A percentile compares a stretch with the other conserved stretches of the same genome.
Conservation (phyloP, 1,284 basidiomycete genomes). For the Gymnopus androsaceus region DNA sequence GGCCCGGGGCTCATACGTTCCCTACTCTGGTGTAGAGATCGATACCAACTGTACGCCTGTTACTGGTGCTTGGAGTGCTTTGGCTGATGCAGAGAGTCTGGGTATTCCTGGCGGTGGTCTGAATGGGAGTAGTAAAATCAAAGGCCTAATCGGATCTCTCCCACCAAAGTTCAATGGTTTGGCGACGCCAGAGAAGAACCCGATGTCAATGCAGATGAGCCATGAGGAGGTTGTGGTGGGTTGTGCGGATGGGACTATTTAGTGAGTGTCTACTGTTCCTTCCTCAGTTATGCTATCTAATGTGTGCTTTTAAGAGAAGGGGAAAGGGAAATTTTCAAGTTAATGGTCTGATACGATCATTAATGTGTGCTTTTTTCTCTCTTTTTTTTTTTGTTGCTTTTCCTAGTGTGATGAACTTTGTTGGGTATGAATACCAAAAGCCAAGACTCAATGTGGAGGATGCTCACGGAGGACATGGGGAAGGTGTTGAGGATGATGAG, state of each 20-base stretch:
- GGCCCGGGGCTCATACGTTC: neutral
- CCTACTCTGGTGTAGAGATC: conserved; percentile 43
- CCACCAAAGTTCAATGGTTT: conserved; percentile 71
- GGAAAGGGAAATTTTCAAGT: too few relatives aligned
- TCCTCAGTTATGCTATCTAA: neutral
- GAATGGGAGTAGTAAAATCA: conserved; percentile 31
- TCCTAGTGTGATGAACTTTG: conserved; percentile 71
- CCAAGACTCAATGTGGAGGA: neutral
- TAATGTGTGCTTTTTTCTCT: conserved; percentile 4
- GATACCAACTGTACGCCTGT: conserved; percentile 63
- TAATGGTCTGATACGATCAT: too few relatives aligned
- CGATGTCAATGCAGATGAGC: conserved; percentile 85
- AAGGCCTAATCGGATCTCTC: conserved; percentile 60
- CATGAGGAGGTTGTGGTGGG: conserved; percentile 86
- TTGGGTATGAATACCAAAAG: conserved; percentile 61
- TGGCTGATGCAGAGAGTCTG: conserved; percentile 46
- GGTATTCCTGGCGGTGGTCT: conserved; percentile 30
- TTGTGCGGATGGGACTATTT: conserved; percentile 86
- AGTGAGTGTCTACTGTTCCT: conserved; percentile 50
- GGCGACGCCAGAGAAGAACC: conserved; percentile 82
- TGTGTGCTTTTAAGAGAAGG: too few relatives aligned
- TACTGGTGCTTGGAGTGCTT: conserved; percentile 68
- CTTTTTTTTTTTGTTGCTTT: neutral
- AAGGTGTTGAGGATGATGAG: neutral
- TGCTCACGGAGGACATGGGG: neutral